phyloP scores from a whole-genome alignment of 129 eudicot genomes.

The Chrysanthemum lavandulifolium region DNA sequence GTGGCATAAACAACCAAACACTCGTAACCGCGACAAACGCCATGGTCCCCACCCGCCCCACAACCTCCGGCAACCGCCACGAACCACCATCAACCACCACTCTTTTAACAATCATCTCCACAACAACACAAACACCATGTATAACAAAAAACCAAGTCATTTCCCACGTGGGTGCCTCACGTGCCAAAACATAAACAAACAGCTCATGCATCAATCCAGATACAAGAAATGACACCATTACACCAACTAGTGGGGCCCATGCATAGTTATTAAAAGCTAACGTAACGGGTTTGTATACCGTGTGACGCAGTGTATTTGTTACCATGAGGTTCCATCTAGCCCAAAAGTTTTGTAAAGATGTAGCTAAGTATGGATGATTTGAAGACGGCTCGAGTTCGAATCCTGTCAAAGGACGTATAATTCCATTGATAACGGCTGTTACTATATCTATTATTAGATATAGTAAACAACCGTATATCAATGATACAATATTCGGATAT shows the following conservation, averaged over 20 bases:
- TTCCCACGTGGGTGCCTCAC: conserved; percentile 55
- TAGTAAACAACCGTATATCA: conserved; percentile 24
- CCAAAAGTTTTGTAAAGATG: conserved; percentile 50
- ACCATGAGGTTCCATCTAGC: conserved; percentile 56
- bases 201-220: conserved; percentile 63
- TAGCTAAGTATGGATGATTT: conserved; percentile 38
- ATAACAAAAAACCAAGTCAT: conserved; percentile 60
- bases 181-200: conserved; percentile 45
- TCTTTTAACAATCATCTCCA: conserved; percentile 57
- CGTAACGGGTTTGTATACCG: conserved; percentile 37
- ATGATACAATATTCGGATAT: conserved; percentile 16
- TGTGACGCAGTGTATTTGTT: conserved; percentile 31
- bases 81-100: conserved; percentile 18
- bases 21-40: conserved; percentile 46
- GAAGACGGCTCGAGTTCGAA: conserved; percentile 42
- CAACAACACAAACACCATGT: conserved; percentile 58
- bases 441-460: conserved; percentile 31
- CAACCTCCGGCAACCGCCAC: conserved; percentile 34
- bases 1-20: conserved; percentile 59
- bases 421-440: background rate
- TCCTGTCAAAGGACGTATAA: conserved; percentile 20
- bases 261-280: background rate
- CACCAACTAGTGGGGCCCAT: conserved; percentile 34
- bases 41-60: conserved; percentile 32
- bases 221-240: conserved; percentile 21